Conservation (phyloP, 768 basidiomycete genomes). For the Auriculariales sp. region DNA sequence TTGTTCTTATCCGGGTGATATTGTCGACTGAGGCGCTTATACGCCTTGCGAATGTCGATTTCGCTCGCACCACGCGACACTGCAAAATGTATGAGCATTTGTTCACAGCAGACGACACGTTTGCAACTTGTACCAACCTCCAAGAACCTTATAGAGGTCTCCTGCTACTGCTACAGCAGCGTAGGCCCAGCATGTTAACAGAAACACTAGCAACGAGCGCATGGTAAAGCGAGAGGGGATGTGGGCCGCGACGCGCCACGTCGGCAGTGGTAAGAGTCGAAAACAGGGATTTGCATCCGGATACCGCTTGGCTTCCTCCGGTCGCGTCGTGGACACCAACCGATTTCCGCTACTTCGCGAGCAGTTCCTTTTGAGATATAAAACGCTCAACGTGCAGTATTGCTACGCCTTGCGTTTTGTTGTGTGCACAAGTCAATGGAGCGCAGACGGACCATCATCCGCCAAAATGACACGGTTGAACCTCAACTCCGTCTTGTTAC, state of each 20-base stretch:
- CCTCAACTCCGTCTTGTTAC: too few species aligned
- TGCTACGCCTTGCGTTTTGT: too few species aligned
- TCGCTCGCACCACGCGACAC: constrained; percentile 71
- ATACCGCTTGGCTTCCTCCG: too few species aligned
- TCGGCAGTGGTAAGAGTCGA: too few species aligned
- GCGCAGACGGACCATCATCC: too few species aligned
- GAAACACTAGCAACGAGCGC: constrained; percentile 11
- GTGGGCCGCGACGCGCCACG: not conserved
- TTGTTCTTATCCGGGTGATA: constrained; percentile 95
- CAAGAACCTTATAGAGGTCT: constrained; percentile 73
- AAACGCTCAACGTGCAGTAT: too few species aligned
- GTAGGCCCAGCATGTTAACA: constrained; percentile 20
- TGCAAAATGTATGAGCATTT: constrained; percentile 10
- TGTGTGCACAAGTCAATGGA: too few species aligned
- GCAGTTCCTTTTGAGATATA: too few species aligned
- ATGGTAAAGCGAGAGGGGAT: not conserved
- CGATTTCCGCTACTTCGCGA: too few species aligned
- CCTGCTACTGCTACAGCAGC: constrained; percentile 34
- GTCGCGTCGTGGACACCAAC: too few species aligned
- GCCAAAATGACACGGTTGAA: too few species aligned
- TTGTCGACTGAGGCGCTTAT: constrained; percentile 77
- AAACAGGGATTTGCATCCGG: too few species aligned
- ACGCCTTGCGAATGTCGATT: constrained; percentile 81
- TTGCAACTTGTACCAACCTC: constrained; percentile 47
- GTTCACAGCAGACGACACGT: not conserved